Evolutionary conservation across 495 filamentous ascomycete genomes (phyloP), one percentile per base, ranked within the genome.

Genomic region (Hypoxylon lienhwacheense): DNA sequence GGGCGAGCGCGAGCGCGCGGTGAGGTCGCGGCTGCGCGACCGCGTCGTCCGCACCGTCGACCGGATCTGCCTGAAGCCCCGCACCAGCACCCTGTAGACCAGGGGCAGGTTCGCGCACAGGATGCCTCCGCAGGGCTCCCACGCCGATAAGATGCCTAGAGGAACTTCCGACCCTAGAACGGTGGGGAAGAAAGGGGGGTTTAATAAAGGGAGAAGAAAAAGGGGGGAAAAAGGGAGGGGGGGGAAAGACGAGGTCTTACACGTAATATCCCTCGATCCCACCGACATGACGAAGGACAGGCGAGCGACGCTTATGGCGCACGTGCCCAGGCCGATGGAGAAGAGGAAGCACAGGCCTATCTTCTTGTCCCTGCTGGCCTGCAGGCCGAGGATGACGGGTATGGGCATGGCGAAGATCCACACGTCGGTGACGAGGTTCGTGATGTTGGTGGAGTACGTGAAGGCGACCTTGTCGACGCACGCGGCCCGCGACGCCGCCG

Each of bases 21-120:
- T 43, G 5, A 55, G 12, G 21, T 55, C 36, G 3, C 14, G 29
- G 12, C 32, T 61, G 1, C 24, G 45, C 0, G 46, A 28, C 29
- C 46, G 25, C 7, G 57, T 55, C 1, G 32, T 22, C 17, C 36
- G 54, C n/a, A 55, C 29, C 14, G 57, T 55, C 8, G 57, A 51
- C n/a, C 50, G 33, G n/a, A 61, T 37, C n/a, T 47, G 44, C 28
- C 37, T 40, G 16, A 61, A 7, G 2, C 50, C 51, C 35, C 34
- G 50, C 1, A 37, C 51, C 17, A 55, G 4, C n/a, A 33, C 20
- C 17, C 46, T 40, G 22, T 65, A 73, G 3, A 70, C 65, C 5
- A 70, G 51, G 0, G 74, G 74, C 1, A 77, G 53, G 54, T 77
- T 77, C 10, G 70, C 73, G 53, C 73, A 73, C 21, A 77, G 59